These are phyloP conservation scores for Ampelomyces quisqualis DNA, from an alignment of 2,329 filamentous ascomycete species.

Conservation along the genomic window DNA sequence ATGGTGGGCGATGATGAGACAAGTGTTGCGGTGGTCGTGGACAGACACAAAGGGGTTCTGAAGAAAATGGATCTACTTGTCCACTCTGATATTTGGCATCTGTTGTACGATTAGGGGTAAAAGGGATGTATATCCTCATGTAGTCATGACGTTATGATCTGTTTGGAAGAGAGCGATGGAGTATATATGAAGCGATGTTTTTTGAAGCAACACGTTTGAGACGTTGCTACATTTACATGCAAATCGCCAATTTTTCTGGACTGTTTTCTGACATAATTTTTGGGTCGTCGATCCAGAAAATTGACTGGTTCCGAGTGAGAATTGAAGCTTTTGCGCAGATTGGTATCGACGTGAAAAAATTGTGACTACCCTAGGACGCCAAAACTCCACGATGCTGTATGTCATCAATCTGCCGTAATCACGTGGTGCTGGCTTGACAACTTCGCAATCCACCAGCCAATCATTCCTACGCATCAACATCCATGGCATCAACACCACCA, in stretches of 20 bases:
- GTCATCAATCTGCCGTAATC: no score
- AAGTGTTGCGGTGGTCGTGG: not conserved
- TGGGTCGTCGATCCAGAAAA: no score
- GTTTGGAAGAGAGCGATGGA: not conserved
- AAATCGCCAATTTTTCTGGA: no score
- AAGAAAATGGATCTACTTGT: no score
- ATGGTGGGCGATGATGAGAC: slow-evolving; percentile 23
- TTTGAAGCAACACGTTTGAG: not conserved
- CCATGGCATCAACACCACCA: slow-evolving; percentile 51
- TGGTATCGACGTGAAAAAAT: no score
- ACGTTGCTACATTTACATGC: no score
- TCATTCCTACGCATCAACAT: slow-evolving; percentile 44
- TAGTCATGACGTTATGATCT: slow-evolving; percentile 1
- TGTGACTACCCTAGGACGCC: not conserved
- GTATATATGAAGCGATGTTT: not conserved
- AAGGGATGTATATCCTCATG: slow-evolving; percentile 1
- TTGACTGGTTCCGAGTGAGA: no score
- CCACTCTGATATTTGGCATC: no score
- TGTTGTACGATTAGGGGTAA: no score
- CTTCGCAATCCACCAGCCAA: not conserved
- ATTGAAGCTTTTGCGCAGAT: not conserved
- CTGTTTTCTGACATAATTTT: no score
- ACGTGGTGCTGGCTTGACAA: no score
- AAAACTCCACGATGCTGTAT: slow-evolving; percentile 20
- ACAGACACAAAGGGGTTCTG: no score